Base-by-base conservation (phyloP, 306 rosid genomes). In the Malus sylvestris region DNA sequence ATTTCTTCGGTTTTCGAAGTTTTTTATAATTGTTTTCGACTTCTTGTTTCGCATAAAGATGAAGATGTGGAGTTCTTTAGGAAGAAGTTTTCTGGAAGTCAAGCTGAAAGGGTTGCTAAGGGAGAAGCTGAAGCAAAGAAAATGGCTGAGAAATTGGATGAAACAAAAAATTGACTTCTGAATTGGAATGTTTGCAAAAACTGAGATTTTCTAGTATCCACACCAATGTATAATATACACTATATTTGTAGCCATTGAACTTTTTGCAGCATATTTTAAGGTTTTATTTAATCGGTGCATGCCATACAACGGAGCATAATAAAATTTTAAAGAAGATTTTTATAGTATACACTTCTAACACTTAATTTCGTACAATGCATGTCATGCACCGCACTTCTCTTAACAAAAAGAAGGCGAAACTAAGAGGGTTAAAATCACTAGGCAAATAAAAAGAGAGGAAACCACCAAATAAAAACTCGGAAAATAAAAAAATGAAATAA, bases 41-140 rank as follows among this genome's bases (percentile, higher is more conserved):
- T n/a, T 51, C 12, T 66, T 76, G 42, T 82, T 84, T 78, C 25
- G 51, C 85, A 91, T 92, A 83, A 86, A 84, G 89, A 89, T 66
- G 97, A 91, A 73, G 91, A 89, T n/a, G 92, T 87, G 72, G 92
- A 83, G 81, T 42, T 62, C 76, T 89, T 76, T 75, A 82, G 87
- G 84, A 75, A 49, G 75, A 86, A 86, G 67, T 89, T 84, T 55
- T 83, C 89, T 10, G 93, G 92, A 80, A 89, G 87, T 73, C 97
- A 91, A 78, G 92, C 93, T 60, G 93, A 89, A 68, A 86, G 92
- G 83, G 49, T 77, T 33, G 59, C 57, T 8, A 81, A 86, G 59
- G 87, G 84, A 38, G 89, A 87, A 72, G 87, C 70, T 79, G 89
- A 88, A 87, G 89, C 88, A 27, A 65, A 35, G 20, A 81, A 88